Conservation (phyloP, 1,284 basidiomycete genomes). For the Puccinia coronata region DNA sequence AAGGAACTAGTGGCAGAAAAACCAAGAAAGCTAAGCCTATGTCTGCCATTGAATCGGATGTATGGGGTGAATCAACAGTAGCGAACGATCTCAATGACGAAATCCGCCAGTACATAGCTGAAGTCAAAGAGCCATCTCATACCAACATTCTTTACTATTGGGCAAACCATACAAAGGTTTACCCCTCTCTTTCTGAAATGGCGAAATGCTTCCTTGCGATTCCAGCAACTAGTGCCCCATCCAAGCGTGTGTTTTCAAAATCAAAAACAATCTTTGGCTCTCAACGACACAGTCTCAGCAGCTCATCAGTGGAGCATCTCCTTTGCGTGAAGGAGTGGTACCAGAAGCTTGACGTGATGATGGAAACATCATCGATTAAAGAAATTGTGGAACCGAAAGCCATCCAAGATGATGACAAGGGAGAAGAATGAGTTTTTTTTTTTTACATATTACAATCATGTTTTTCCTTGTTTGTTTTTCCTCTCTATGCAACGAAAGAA, state of each 20-base stretch:
- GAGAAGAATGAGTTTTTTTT: too few relatives aligned
- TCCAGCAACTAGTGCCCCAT: conserved; percentile 2
- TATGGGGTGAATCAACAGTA: not conserved
- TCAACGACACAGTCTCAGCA: not conserved
- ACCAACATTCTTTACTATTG: too few relatives aligned
- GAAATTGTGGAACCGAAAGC: too few relatives aligned
- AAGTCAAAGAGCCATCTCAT: not conserved
- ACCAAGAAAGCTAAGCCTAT: not conserved
- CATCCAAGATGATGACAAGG: too few relatives aligned
- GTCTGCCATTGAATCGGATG: not conserved
- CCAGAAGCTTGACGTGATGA: too few relatives aligned
- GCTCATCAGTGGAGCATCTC: not conserved
- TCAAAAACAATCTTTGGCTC: not conserved
- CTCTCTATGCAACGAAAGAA: too few relatives aligned
- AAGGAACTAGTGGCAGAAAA: not conserved
- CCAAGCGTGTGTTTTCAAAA: not conserved
- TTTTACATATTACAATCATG: too few relatives aligned
- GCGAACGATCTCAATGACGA: not conserved
- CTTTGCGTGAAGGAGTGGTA: not conserved
- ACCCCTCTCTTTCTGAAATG: not conserved
- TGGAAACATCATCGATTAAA: too few relatives aligned
- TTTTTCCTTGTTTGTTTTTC: too few relatives aligned
- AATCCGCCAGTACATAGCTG: not conserved
- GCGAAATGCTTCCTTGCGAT: not conserved
- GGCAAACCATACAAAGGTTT: too few relatives aligned